Conservation (phyloP, 345 rosid species). For the Litchi chinensis region DNA sequence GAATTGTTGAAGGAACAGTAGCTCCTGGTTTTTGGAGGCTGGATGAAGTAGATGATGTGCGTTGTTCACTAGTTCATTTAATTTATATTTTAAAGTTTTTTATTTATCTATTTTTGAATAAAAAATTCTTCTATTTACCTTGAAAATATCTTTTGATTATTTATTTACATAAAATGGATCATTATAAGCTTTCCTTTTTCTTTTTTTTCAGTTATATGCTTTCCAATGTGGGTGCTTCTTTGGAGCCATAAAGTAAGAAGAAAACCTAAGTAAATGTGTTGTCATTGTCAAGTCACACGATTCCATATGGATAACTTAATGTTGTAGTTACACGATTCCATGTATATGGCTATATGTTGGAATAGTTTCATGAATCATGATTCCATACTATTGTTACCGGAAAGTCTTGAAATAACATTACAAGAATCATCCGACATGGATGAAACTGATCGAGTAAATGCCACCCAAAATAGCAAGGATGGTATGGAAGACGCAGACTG, state of each 20-base stretch:
- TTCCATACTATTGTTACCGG: background rate
- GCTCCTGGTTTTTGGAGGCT: no score
- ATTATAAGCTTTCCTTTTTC: no score
- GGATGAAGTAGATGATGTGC: no score
- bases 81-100: no score
- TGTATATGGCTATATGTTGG: background rate
- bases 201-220: background rate
- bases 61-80: no score
- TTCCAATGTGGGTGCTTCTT: no score
- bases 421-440: conserved; percentile 15
- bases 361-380: background rate
- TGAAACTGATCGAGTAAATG: conserved; percentile 27
- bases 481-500: conserved; percentile 6
- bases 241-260: background rate
- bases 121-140: no score
- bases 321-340: background rate
- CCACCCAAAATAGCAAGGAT: conserved; percentile 26
- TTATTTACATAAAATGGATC: no score
- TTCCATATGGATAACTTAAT: background rate
- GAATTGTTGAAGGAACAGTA: no score
- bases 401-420: background rate
- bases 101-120: no score
- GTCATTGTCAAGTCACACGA: background rate
- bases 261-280: background rate
- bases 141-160: no score